Conservation (phyloP, 2,329 filamentous ascomycete species). For the Metarhizium sp. region DNA sequence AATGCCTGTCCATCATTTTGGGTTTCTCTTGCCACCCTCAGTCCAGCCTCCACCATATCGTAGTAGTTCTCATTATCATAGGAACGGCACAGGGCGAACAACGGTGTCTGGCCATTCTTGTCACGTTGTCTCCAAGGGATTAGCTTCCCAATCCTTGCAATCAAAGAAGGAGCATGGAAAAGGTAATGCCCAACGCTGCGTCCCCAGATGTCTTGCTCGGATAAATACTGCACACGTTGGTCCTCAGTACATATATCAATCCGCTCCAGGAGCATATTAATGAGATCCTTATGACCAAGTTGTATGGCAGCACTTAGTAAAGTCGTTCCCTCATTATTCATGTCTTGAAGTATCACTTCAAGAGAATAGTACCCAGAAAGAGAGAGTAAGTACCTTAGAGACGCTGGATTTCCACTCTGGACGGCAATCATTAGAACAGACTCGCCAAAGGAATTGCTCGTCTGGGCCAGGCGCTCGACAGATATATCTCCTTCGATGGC, state of each 20-base stretch:
- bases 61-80: slow-evolving; percentile 88
- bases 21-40: slow-evolving; percentile 61
- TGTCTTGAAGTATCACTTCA: slow-evolving; percentile 65
- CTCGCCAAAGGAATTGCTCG: slow-evolving; percentile 62
- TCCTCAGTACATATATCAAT: slow-evolving; percentile 49
- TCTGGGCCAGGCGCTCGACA: slow-evolving; percentile 66
- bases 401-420: slow-evolving; percentile 59
- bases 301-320: slow-evolving; percentile 87
- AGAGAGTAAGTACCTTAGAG: slow-evolving; percentile 71
- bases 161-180: slow-evolving; percentile 79
- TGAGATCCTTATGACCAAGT: slow-evolving; percentile 63
- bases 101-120: slow-evolving; percentile 93
- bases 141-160: slow-evolving; percentile 64
- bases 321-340: slow-evolving; percentile 83
- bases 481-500: slow-evolving; percentile 80
- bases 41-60: slow-evolving; percentile 74
- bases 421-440: slow-evolving; percentile 84
- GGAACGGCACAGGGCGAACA: slow-evolving; percentile 89
- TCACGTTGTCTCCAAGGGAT: slow-evolving; percentile 87
- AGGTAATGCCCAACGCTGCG: slow-evolving; percentile 92
- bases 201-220: slow-evolving; percentile 71
- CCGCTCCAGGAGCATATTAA: slow-evolving; percentile 66
- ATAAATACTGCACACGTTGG: slow-evolving; percentile 58
- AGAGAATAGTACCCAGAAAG: slow-evolving; percentile 67
- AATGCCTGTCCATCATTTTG: slow-evolving; percentile 74